Evolutionary conservation across 2,329 filamentous ascomycete species (phyloP), one percentile per base, ranked within the genome.

Genomic region (Phialemonium atrogriseum): DNA sequence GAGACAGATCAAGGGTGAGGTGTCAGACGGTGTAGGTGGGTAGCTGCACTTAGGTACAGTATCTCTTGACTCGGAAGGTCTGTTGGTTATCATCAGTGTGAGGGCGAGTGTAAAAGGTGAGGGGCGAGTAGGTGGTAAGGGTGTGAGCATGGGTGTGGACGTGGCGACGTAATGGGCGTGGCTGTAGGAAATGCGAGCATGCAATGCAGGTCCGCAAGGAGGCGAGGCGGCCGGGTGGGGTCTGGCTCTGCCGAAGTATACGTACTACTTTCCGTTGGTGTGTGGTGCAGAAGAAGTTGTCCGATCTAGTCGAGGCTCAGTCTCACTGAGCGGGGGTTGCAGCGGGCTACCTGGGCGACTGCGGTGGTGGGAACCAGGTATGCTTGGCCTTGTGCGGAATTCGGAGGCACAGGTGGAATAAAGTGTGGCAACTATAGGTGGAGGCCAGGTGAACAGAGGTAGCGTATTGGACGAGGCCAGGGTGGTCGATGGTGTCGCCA

Each of bases 161-260:
- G 18, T 39, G 39, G n/a, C n/a, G n/a, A n/a, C n/a, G n/a, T n/a
- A n/a, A n/a, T n/a, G n/a, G n/a, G n/a, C n/a, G n/a, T n/a, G n/a
- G n/a, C n/a, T n/a, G 26, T n/a, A 11, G 21, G 30, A 18, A 29
- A 30, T 34, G 29, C 17, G 31, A 38, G 35, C 37, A 35, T 38
- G 36, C 40, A 31, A 44, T 38, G 39, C 43, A 46, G 40, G 39
- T 40, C 39, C 37, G 24, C 23, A 27, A 36, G 22, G 26, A 30
- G 28, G 33, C 22, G 38, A 38, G 37, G n/a, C n/a, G n/a, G n/a
- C n/a, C n/a, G n/a, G n/a, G n/a, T 37, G 38, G 38, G 38, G 35
- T 27, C 21, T 25, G 19, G n/a, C 31, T 39, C 23, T 43, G 34
- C 37, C 29, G 37, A 42, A 34, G 27, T 24, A 24, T 33, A 27